Evolutionary conservation across 805 yeast genomes (phyloP).

Genomic region (Sugiyamaella mastotermitis): DNA sequence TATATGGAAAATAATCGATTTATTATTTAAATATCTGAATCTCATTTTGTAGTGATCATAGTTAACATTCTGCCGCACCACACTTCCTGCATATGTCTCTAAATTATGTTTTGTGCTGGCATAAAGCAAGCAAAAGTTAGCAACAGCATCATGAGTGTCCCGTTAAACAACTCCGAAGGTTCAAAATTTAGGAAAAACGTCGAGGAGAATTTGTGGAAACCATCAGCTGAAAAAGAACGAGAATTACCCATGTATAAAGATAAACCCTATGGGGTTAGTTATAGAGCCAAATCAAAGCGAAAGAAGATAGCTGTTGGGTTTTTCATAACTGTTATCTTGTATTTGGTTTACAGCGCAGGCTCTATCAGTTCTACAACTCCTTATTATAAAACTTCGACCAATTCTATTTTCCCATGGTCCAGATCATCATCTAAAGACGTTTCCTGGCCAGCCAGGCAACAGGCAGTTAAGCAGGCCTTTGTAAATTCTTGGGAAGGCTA

Average conservation of each 20-base stretch:
- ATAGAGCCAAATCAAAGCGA: slow-evolving; percentile 4
- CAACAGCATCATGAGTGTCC: too few species aligned
- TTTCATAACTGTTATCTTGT: slow-evolving; percentile 37
- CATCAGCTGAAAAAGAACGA: too few species aligned
- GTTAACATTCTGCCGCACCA: too few species aligned
- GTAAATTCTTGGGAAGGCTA: slow-evolving; percentile 75
- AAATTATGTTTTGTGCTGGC: too few species aligned
- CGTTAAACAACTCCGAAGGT: too few species aligned
- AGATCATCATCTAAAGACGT: slow-evolving; percentile 6
- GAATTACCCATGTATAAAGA: slow-evolving; percentile 48
- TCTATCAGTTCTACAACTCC: slow-evolving; percentile 9
- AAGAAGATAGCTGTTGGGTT: slow-evolving; percentile 37
- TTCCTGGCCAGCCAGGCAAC: slow-evolving; percentile 45
- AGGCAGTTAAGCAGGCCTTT: slow-evolving; percentile 61
- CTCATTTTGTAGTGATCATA: too few species aligned
- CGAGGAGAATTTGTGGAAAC: too few species aligned
- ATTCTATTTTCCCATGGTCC: slow-evolving; percentile 4
- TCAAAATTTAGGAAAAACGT: too few species aligned
- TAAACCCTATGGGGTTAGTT: slow-evolving; percentile 34
- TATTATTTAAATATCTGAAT: too few species aligned
- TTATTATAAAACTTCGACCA: slow-evolving; percentile 9
- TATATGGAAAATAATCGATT: too few species aligned
- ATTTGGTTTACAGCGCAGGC: slow-evolving; percentile 34
- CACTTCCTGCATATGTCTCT: too few species aligned
- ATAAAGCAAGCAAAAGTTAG: too few species aligned